Evolutionary conservation across 768 basidiomycete genomes (phyloP).

Genomic region (Leccinum olivaceopallidum): DNA sequence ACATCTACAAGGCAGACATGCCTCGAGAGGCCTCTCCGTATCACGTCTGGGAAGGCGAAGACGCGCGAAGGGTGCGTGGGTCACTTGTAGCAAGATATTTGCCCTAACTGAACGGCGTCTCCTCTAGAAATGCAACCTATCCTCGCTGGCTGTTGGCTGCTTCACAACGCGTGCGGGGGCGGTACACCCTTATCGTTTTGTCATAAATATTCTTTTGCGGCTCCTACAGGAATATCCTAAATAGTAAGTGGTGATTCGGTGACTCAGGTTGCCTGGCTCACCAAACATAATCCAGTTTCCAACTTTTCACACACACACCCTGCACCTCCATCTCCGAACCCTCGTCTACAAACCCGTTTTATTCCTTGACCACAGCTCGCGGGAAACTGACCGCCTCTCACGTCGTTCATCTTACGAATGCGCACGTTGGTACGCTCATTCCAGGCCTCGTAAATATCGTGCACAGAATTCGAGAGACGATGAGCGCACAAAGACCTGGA

Average conservation of each 20-base stretch:
- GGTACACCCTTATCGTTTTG: slow-evolving; percentile 68
- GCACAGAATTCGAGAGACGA: slow-evolving; percentile 45
- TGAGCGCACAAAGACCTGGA: slow-evolving; percentile 67
- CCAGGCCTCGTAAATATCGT: slow-evolving; percentile 39
- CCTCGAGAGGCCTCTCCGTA: slow-evolving; percentile 44
- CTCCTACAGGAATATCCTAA: slow-evolving; percentile 51
- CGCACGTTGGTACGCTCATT: slow-evolving; percentile 47
- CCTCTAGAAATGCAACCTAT: slow-evolving; percentile 50
- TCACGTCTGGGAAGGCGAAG: slow-evolving; percentile 31
- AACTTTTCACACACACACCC: slow-evolving; percentile 46
- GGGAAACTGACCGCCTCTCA: slow-evolving; percentile 41
- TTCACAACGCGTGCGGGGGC: slow-evolving; percentile 59
- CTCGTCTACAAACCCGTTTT: slow-evolving; percentile 26
- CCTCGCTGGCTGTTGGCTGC: slow-evolving; percentile 46
- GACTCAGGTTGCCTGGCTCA: slow-evolving; percentile 9
- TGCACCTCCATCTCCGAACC: slow-evolving; percentile 38
- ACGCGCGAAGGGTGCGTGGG: slow-evolving; percentile 36
- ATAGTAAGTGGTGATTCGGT: slow-evolving; percentile 23
- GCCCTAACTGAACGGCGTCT: background rate
- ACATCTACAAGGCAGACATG: slow-evolving; percentile 48
- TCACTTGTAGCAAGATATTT: background rate
- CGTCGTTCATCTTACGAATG: slow-evolving; percentile 59
- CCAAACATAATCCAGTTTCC: slow-evolving; percentile 27
- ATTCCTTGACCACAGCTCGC: slow-evolving; percentile 43
- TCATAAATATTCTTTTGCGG: slow-evolving; percentile 57